Conservation (phyloP, 1,284 basidiomycete species). For the Mrakiaceae sp. region DNA sequence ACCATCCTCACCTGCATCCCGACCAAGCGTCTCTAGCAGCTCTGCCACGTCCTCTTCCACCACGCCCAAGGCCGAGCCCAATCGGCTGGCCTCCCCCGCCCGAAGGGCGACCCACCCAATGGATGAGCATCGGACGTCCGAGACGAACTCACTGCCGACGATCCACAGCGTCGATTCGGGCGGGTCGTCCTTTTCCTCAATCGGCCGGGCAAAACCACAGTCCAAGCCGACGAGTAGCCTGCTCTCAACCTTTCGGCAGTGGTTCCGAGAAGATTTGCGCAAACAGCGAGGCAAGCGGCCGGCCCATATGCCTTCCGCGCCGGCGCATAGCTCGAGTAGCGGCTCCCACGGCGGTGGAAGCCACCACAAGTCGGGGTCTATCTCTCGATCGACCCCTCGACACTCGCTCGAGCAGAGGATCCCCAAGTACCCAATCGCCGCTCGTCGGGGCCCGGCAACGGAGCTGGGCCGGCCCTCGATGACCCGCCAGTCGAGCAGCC, state of each 20-base stretch:
- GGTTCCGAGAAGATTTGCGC: conserved; percentile 38
- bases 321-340: no score
- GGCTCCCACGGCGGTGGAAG: no score
- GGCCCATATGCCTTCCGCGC: neutral
- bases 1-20: conserved; percentile 16
- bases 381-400: conserved; percentile 22
- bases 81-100: neutral
- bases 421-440: no score
- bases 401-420: no score
- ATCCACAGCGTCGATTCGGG: neutral
- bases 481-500: conserved; percentile 29
- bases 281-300: conserved; percentile 22
- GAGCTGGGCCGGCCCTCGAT: conserved; percentile 9
- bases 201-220: neutral
- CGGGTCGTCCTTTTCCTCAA: no score
- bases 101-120: neutral
- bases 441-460: no score
- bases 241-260: conserved; percentile 37
- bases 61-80: neutral
- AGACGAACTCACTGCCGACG: neutral
- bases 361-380: no score
- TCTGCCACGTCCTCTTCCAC: neutral
- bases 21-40: neutral
- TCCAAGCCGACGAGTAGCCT: conserved; percentile 27
- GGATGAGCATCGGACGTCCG: neutral